A percentile compares a stretch with the other conserved stretches of the same genome.
Conservation (phyloP, 495 filamentous ascomycete genomes). For the Monascus purpureus region DNA sequence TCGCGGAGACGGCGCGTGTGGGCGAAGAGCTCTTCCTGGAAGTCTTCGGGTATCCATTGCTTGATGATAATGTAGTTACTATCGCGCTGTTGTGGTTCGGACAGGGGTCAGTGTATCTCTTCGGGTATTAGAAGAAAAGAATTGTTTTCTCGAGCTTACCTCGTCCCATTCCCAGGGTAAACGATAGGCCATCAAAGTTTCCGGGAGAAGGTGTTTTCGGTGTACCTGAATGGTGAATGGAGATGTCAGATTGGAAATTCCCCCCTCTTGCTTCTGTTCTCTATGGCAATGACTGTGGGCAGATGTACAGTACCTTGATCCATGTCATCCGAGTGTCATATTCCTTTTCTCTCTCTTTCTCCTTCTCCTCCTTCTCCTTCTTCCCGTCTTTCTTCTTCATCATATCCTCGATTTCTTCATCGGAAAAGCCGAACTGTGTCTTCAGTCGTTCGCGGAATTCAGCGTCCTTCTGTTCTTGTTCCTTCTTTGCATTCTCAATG, state of each 20-base stretch:
- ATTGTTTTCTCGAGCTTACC: too few species aligned
- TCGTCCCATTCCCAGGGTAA: conserved; percentile 40
- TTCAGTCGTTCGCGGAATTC: conserved; percentile 29
- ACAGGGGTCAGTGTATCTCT: neutral
- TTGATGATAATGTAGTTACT: conserved; percentile 64
- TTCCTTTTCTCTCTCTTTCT: conserved; percentile 31
- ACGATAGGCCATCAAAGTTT: conserved; percentile 30
- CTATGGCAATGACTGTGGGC: too few species aligned
- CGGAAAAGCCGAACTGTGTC: conserved; percentile 23
- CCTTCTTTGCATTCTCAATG: conserved; percentile 6
- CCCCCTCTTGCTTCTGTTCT: too few species aligned
- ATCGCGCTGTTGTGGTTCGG: conserved; percentile 30
- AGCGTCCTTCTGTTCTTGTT: conserved; percentile 29
- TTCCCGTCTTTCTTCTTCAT: conserved; percentile 34
- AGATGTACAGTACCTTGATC: conserved; percentile 29
- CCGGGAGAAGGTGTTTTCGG: conserved; percentile 34
- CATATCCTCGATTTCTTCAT: conserved; percentile 40
- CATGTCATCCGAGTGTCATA: conserved; percentile 26
- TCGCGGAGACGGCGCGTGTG: conserved; percentile 54
- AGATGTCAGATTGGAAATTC: neutral
- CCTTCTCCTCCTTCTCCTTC: conserved; percentile 32
- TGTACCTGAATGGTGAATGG: conserved; percentile 20
- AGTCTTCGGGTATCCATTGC: conserved; percentile 55
- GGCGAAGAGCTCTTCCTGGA: conserved; percentile 58
- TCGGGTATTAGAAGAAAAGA: neutral